A percentile compares a stretch with the other conserved stretches of the same genome.
Evolutionary conservation across 2,329 filamentous ascomycete species (phyloP).

Genomic region (Penicillium sp.): DNA sequence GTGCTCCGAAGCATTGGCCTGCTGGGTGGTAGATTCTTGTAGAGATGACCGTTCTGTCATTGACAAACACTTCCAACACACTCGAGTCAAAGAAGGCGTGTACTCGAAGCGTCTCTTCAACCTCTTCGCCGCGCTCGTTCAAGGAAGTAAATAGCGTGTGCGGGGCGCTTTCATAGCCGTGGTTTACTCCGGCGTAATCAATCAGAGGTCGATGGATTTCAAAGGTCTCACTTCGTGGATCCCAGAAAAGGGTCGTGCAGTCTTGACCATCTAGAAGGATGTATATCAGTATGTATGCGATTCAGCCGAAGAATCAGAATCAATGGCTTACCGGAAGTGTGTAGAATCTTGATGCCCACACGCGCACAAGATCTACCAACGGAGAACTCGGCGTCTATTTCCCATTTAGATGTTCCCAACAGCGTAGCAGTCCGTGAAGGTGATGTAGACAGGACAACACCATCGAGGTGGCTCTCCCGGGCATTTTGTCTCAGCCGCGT

Average conservation of each 20-base stretch:
- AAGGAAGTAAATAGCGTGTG: conserved; percentile 47
- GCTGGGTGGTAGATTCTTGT: conserved; percentile 35
- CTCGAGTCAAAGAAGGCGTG: conserved; percentile 42
- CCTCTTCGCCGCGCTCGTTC: conserved; percentile 12
- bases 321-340: conserved; percentile 16
- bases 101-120: conserved; percentile 39
- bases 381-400: conserved; percentile 24
- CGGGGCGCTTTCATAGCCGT: conserved; percentile 36
- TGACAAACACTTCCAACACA: conserved; percentile 48
- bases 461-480: conserved; percentile 2
- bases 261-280: conserved; percentile 23
- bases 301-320: neutral
- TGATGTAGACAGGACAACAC: conserved; percentile 1
- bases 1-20: conserved; percentile 11
- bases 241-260: conserved; percentile 42
- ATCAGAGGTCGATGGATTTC: conserved; percentile 35
- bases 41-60: conserved; percentile 42
- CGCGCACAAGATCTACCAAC: conserved; percentile 23
- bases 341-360: conserved; percentile 31
- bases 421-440: neutral
- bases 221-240: conserved; percentile 39
- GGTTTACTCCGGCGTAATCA: conserved; percentile 33
- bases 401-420: conserved; percentile 22
- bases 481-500: conserved; percentile 27
- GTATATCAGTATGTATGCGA: neutral